Percentiles rank a stretch among this genome's conserved stretches.
phyloP scores from a whole-genome alignment of 2,329 filamentous ascomycete genomes.

The Thielaviopsis ethacetica region DNA sequence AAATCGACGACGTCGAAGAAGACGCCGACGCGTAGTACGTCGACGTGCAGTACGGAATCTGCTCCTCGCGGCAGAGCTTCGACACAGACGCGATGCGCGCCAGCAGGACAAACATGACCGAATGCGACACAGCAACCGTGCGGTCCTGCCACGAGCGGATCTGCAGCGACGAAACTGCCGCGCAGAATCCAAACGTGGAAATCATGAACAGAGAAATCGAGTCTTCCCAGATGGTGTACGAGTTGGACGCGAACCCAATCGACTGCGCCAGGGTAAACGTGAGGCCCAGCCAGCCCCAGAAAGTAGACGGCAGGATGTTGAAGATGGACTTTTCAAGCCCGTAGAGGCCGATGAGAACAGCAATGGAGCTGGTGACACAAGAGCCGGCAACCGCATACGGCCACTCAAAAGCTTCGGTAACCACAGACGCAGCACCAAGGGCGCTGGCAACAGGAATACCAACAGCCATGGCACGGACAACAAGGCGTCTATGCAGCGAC shows the following conservation, averaged over 20 bases:
- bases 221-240: slow-evolving; percentile 98
- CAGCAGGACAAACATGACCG: slow-evolving; percentile 63
- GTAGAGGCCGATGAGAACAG: slow-evolving; percentile 26
- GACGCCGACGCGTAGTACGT: slow-evolving; percentile 89
- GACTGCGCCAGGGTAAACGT: slow-evolving; percentile 75
- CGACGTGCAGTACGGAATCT: slow-evolving; percentile 91
- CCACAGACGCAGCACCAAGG: slow-evolving; percentile 16
- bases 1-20: slow-evolving; percentile 81
- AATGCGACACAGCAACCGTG: slow-evolving; percentile 68
- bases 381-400: slow-evolving; percentile 20
- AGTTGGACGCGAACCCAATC: slow-evolving; percentile 92
- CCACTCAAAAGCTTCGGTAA: slow-evolving; percentile 23
- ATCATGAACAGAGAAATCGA: slow-evolving; percentile 86
- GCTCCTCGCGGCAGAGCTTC: slow-evolving; percentile 87
- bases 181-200: slow-evolving; percentile 67
- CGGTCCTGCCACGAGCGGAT: slow-evolving; percentile 51
- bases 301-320: slow-evolving; percentile 48
- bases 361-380: slow-evolving; percentile 28
- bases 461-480: slow-evolving; percentile 22
- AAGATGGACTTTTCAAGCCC: slow-evolving; percentile 27
- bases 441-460: slow-evolving; percentile 19
- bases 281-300: slow-evolving; percentile 80
- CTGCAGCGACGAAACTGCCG: slow-evolving; percentile 58
- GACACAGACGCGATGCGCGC: slow-evolving; percentile 72
- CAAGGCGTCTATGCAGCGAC: slow-evolving; percentile 23